Base-by-base conservation (phyloP, 2,329 filamentous ascomycete species). In the Incumbomyces lentus region DNA sequence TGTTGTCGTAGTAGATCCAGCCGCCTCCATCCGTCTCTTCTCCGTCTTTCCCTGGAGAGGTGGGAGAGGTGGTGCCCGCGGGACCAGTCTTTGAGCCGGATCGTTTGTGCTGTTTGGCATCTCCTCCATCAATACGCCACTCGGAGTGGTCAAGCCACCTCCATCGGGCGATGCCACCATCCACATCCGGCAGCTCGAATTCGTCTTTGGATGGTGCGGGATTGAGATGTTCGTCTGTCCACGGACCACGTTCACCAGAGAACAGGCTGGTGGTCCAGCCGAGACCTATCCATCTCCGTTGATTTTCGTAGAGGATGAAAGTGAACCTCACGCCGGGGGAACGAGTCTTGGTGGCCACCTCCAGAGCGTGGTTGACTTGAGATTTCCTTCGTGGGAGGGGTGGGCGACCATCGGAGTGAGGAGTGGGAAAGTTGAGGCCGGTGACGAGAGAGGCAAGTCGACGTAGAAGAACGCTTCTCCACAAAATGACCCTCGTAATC, bases 1-100 rank as follows among this genome's bases (percentile, higher is more conserved):
- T 95, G 63, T 90, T 96, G 60, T 98, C 92, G 61, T 95, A 98
- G 64, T 92, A 98, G 32, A 95, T 86, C 92, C 92, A 98, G 1
- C 89, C 92, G 55, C 82, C 80, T 2, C 77, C 82, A 18, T 81
- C 74, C 50, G 46, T 44, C 32, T 57, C 56, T 44, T 77, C 52
- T 12, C 44, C 40, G 1, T 45, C 19, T 76, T 76, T 49, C 72
- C 76, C 62, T 62, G 69, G 55, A 67, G 63, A 44, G 55, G 47
- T 29, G 55, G 55, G 52, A 58, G 33, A 57, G 57, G 60, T 66
- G 7, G 35, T 40, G 11, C 50, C 50, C 3, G 49, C 33, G 10
- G 49, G 22, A 35, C 48, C 45, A 62, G 58, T 60, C 55, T 66
- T 60, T 61, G 66, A 59, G 5, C 51, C 40, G 18, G 43, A 40